Percentiles rank a stretch among this genome's conserved stretches.
Conservation (phyloP, 2,329 filamentous ascomycete genomes). For the Fusarium sp. region DNA sequence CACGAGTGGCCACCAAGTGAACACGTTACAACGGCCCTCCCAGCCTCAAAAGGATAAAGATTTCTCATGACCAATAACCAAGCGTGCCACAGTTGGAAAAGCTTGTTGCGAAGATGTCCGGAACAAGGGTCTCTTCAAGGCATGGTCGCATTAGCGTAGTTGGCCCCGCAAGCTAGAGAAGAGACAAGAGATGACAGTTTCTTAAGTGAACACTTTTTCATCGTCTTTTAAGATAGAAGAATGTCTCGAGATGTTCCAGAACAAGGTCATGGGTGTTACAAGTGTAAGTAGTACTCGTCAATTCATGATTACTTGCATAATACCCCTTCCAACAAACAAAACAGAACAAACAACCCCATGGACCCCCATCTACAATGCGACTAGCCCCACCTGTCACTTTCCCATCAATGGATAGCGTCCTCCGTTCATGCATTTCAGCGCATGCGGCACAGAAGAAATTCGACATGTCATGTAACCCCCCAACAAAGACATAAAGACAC, state of each 20-base stretch:
- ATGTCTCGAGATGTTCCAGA: neutral
- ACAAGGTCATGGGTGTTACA: fast-evolving
- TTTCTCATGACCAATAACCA: neutral
- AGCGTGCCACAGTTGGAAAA: neutral
- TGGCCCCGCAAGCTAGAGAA: neutral
- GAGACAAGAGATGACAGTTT: neutral
- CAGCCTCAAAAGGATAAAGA: neutral
- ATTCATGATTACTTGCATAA: neutral
- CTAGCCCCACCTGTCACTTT: conserved; percentile 1
- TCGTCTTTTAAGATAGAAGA: fast-evolving
- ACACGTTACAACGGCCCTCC: neutral
- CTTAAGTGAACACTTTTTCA: neutral
- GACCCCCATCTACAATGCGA: neutral
- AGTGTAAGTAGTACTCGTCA: neutral
- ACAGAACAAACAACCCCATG: neutral
- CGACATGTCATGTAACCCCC: neutral
- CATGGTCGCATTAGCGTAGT: conserved; percentile 23
- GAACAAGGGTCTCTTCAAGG: neutral
- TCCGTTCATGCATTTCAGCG: neutral
- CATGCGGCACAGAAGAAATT: neutral
- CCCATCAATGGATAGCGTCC: conserved; percentile 1
- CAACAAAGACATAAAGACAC: neutral
- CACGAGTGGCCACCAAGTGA: neutral
- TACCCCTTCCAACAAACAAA: neutral
- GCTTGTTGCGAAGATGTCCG: neutral